Evolutionary conservation across 2,329 filamentous ascomycete genomes (phyloP).

Genomic region (Calcarisporium arbuscula): DNA sequence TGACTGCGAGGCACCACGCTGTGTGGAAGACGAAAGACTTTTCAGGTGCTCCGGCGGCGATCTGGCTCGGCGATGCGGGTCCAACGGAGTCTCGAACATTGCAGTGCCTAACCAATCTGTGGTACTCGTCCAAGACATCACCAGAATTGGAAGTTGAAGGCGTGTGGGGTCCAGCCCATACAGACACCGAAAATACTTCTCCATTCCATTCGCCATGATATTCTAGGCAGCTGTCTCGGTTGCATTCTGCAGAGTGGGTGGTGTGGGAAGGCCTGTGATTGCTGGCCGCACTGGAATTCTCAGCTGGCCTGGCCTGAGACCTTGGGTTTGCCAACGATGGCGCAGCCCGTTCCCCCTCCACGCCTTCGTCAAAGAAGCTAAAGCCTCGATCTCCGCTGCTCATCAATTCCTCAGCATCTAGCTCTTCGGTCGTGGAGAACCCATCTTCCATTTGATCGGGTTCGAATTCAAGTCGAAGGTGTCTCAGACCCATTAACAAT

Average conservation of each 20-base stretch:
- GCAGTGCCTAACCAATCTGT: constrained; percentile 33
- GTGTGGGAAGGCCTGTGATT: not conserved
- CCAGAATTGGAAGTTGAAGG: constrained; percentile 22
- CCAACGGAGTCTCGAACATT: constrained; percentile 31
- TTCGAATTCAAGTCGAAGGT: constrained; percentile 49
- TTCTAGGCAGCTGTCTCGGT: constrained; percentile 13
- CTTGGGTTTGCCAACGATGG: not conserved
- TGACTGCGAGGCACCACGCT: constrained; percentile 46
- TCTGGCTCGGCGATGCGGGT: constrained; percentile 42
- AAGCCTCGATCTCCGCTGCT: constrained; percentile 31
- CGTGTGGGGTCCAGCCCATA: constrained; percentile 42
- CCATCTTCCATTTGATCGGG: constrained; percentile 32
- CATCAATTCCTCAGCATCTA: constrained; percentile 38
- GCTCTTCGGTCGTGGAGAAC: constrained; percentile 22
- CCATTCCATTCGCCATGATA: constrained; percentile 20
- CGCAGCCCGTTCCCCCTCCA: constrained; percentile 14
- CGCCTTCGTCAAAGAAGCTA: constrained; percentile 39
- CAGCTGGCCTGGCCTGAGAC: constrained; percentile 2
- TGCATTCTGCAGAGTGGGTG: constrained; percentile 3
- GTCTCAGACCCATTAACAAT: constrained; percentile 45
- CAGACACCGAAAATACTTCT: constrained; percentile 15
- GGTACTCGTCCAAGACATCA: constrained; percentile 41
- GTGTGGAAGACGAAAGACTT: constrained; percentile 40
- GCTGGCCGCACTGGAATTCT: constrained; percentile 7
- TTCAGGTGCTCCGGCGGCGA: constrained; percentile 41